Conservation (phyloP, 441 rosid genomes). For the Hypseocharis bilobata region DNA sequence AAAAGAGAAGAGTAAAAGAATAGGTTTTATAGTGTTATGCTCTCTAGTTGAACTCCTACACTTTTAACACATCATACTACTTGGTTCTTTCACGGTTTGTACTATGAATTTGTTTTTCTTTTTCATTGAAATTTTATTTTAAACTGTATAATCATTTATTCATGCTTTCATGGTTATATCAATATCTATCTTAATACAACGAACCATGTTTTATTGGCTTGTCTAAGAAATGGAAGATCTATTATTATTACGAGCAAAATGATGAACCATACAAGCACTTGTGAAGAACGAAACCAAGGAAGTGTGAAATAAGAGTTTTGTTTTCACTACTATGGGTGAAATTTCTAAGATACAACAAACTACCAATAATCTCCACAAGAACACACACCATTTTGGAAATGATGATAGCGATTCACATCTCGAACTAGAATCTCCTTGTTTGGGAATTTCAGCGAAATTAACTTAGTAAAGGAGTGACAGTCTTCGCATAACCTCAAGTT, state of each 20-base stretch:
- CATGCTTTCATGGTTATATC: background rate
- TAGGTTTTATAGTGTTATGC: background rate
- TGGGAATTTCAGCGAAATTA: constrained; percentile 60
- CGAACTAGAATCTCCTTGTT: constrained; percentile 63
- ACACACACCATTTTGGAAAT: constrained; percentile 63
- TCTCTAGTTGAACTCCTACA: background rate
- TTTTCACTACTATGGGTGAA: too few relatives aligned
- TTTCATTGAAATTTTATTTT: too few relatives aligned
- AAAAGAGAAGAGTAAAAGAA: background rate
- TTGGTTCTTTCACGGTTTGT: background rate
- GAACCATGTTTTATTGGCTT: too few relatives aligned
- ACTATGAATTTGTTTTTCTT: background rate
- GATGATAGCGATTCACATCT: constrained; percentile 77
- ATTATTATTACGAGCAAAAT: too few relatives aligned
- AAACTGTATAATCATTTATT: too few relatives aligned
- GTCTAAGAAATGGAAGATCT: too few relatives aligned
- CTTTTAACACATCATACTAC: background rate
- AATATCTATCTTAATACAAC: too few relatives aligned
- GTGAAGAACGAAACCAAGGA: too few relatives aligned
- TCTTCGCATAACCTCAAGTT: constrained; percentile 79
- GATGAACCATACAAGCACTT: too few relatives aligned
- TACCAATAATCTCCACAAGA: constrained; percentile 85
- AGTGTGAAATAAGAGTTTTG: too few relatives aligned
- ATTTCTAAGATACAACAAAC: background rate
- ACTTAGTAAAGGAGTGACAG: constrained; percentile 68